These are phyloP conservation scores for Nicotiana rustica DNA, from an alignment of 305 asterid species.

Conservation along the genomic window DNA sequence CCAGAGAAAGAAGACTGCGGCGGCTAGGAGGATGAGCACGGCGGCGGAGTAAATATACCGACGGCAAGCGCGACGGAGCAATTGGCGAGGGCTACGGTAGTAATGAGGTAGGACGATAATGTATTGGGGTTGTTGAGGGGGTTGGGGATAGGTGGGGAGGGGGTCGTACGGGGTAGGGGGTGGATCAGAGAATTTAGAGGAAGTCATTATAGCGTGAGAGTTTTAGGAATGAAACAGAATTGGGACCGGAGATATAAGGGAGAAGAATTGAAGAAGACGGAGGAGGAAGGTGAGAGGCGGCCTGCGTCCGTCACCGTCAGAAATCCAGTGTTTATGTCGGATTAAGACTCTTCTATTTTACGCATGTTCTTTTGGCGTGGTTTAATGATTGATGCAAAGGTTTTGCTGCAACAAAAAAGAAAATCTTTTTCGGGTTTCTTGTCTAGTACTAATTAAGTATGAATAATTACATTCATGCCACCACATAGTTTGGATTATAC, in stretches of 20 bases:
- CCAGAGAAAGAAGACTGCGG: conserved; percentile 64
- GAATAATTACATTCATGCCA: too few species aligned
- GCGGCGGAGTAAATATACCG: conserved; percentile 49
- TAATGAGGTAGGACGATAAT: conserved; percentile 63
- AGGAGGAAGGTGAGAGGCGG: neutral
- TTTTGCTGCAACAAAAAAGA: neutral
- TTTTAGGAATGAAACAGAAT: neutral
- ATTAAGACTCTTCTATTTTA: neutral
- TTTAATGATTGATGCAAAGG: neutral
- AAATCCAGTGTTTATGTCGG: neutral
- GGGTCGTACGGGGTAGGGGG: conserved; percentile 38
- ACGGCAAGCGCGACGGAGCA: conserved; percentile 40
- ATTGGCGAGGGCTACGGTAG: conserved; percentile 46
- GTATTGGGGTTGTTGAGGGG: conserved; percentile 62
- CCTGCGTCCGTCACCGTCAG: conserved; percentile 8
- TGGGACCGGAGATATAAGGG: conserved; percentile 23
- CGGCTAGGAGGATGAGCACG: conserved; percentile 52
- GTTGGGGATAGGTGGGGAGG: conserved; percentile 55
- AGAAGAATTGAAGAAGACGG: neutral
- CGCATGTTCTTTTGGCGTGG: neutral
- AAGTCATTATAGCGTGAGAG: conserved; percentile 46
- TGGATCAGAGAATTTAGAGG: conserved; percentile 42
- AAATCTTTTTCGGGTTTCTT: too few species aligned
- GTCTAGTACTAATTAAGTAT: too few species aligned
- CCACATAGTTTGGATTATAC: too few species aligned